Base-by-base conservation (phyloP, 805 yeast genomes). In the Yueomyces sp. region DNA sequence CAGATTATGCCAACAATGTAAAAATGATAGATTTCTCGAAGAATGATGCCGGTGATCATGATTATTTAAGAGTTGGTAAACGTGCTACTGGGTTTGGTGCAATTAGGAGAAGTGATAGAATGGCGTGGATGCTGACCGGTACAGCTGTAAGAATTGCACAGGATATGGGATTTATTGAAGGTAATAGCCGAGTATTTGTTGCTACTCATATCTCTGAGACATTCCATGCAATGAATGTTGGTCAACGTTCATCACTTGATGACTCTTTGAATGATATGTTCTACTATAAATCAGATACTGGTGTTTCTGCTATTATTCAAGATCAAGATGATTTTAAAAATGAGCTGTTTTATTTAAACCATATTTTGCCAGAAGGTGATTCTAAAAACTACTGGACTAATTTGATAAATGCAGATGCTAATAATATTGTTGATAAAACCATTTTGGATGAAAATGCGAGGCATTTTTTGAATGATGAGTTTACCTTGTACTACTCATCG, bases 71-170 rank as follows among this genome's bases (percentile, higher is more conserved):
- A 34, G 37, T 34, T 27, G 74, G 65, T 9, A 76, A 75, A 34
- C 72, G 73, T 32, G 63, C 76, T 38, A 80, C 88, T 0, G 95
- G 95, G 0, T 64, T 85, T 39, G 85, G 85, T 31, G 94, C 95
- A 1, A 77, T 87, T 75, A 70, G 94, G 52, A 68, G 95, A 53
- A 79, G 88, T 48, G 88, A 85, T 58, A 70, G 95, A 37, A 83
- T 86, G 87, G 82, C 94, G 0, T 88, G 95, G 90, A 83, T 87
- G 92, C 72, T 86, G 47, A 79, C 85, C 40, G 96, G 96, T 2
- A 77, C 85, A 2, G 88, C 94, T 0, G 81, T 85, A 2, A 68
- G 96, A 45, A 64, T 88, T 38, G 92, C 95, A 3, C 94, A 85
- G 57, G 92, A 83, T 58, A 77, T 82, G 76, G 85, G 85, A 3